phyloP scores from a whole-genome alignment of 2,329 filamentous ascomycete species.

The Paraconiothyrium sp. region DNA sequence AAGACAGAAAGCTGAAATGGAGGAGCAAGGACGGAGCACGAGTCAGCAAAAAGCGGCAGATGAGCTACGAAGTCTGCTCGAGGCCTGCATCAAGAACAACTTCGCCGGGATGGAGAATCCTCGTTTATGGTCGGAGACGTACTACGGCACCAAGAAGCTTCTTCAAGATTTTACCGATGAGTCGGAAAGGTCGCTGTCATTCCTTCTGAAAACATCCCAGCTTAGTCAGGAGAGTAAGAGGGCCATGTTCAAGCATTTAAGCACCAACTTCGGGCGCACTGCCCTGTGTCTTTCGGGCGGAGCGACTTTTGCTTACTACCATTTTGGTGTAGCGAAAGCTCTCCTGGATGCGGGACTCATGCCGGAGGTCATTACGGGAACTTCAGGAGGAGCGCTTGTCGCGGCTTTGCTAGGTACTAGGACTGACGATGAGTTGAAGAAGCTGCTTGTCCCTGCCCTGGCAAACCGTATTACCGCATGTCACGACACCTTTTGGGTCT shows the following conservation, averaged over 20 bases:
- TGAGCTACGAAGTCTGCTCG: constrained; percentile 79
- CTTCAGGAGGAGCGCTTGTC: constrained; percentile 90
- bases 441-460: constrained; percentile 86
- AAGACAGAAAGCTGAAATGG: constrained; percentile 63
- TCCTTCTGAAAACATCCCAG: constrained; percentile 74
- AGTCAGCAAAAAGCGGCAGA: constrained; percentile 66
- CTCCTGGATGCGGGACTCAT: constrained; percentile 85
- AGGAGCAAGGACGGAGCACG: constrained; percentile 56
- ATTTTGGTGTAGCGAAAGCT: constrained; percentile 91
- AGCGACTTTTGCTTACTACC: constrained; percentile 95
- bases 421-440: constrained; percentile 89
- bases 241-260: constrained; percentile 83
- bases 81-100: constrained; percentile 96
- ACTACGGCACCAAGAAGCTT: constrained; percentile 95
- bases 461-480: constrained; percentile 86
- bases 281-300: constrained; percentile 93
- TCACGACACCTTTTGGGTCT: constrained; percentile 77
- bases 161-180: constrained; percentile 93
- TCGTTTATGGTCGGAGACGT: constrained; percentile 94
- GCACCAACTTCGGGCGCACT: constrained; percentile 90
- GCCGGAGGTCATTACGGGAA: constrained; percentile 95
- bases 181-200: constrained; percentile 72
- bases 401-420: constrained; percentile 87
- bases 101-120: constrained; percentile 96
- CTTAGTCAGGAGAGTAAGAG: constrained; percentile 79